Base-by-base conservation (phyloP, 2,329 filamentous ascomycete species). In the Ceratocystis destructans region DNA sequence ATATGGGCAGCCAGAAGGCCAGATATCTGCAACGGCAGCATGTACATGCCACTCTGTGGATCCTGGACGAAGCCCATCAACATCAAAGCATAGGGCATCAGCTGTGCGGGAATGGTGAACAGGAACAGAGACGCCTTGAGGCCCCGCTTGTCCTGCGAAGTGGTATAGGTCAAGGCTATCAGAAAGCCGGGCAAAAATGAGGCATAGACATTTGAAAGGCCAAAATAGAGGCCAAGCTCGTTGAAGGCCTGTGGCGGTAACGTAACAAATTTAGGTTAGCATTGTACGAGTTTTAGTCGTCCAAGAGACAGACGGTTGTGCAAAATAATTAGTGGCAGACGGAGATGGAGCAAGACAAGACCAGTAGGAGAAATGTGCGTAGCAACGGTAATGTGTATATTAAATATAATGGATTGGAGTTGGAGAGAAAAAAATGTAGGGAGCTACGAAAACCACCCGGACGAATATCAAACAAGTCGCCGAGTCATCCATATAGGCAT, bases 161-260 rank as follows among this genome's bases (percentile, higher is more conserved):
- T 89, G 5, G 91, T 96, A 74, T 96, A 96, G 71, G 79, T 80
- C 73, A 96, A 82, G 50, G 91, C 90, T 68, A 96, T 79, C 64
- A 88, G 86, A 65, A 99, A 80, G 12, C 88, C 88, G 71, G 77
- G 75, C 20, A 82, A 76, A 70, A 87, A 85, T 61, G 80, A 77
- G 67, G 71, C 69, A 64, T 61, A 62, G 17, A 61, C 28, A 31
- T 66, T 59, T 6, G 66, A 65, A 10, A 57, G 25, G 20, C 66
- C 66, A 28, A 68, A 15, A 61, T 65, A 68, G 37, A 68, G 50
- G 15, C 63, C 66, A 33, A 68, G 22, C 61, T 68, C 57, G 33
- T 65, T 68, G 12, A 69, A 31, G 25, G 57, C 64, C 69, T 69
- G 44, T 15, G 12, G 48, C n/a, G 15, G 15, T 12, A 8, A 12